Percentiles rank a stretch among this genome's conserved stretches.
phyloP scores from a whole-genome alignment of 306 rosid species.

The Senna tora region DNA sequence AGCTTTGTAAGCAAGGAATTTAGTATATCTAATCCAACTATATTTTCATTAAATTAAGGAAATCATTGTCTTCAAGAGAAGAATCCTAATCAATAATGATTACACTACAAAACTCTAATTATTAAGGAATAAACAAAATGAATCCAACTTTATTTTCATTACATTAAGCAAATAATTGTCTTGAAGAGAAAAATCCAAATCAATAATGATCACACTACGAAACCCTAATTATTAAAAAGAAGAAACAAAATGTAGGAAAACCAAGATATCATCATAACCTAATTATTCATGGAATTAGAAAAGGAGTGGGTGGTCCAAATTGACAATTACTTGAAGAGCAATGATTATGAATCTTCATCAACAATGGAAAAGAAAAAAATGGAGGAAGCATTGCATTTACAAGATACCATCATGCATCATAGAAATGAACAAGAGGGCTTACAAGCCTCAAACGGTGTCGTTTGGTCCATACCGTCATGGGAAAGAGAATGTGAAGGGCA shows the following conservation, averaged over 20 bases:
- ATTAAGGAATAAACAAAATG: no score
- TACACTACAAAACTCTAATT: no score
- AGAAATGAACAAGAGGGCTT: constrained; percentile 35
- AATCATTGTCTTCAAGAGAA: no score
- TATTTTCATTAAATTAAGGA: no score
- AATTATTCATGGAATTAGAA: constrained; percentile 21
- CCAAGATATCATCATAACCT: no score
- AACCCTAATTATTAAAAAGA: no score
- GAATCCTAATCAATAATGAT: no score
- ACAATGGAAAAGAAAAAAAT: constrained; percentile 28
- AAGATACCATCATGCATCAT: constrained; percentile 42
- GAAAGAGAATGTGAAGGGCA: neutral
- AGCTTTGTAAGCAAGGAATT: no score
- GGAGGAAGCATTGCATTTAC: constrained; percentile 59
- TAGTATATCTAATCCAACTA: no score
- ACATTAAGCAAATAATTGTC: neutral
- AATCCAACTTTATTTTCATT: neutral
- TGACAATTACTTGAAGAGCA: constrained; percentile 30
- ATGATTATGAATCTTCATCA: constrained; percentile 19
- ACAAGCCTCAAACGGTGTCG: constrained; percentile 52
- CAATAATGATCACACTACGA: no score
- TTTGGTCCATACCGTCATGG: constrained; percentile 66
- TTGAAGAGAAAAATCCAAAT: no score
- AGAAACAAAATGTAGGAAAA: no score
- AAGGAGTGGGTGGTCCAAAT: constrained; percentile 42